These are phyloP conservation scores for Beta lomatogona DNA, from an alignment of 179 eudicot genomes.

Conservation along the genomic window DNA sequence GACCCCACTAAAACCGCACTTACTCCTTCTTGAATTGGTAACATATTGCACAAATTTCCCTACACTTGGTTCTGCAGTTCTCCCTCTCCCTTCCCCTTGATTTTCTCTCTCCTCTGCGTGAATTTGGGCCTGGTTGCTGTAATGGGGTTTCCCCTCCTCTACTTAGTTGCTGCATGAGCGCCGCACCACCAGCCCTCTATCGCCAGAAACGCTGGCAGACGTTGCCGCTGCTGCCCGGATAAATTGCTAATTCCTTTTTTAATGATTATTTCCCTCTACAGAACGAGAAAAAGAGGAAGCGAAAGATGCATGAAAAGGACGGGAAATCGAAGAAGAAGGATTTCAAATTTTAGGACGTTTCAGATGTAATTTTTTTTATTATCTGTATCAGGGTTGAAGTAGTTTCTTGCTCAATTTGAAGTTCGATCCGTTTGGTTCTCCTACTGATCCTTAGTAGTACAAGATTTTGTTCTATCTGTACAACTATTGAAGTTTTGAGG, in stretches of 20 bases:
- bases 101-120: too few species aligned
- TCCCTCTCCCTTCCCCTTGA: too few species aligned
- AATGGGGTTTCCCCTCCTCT: too few species aligned
- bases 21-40: too few species aligned
- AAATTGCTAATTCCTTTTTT: background rate
- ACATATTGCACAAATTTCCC: too few species aligned
- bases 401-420: background rate
- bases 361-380: background rate
- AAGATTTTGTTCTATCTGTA: background rate
- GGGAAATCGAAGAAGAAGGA: constrained; percentile 42
- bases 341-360: constrained; percentile 37
- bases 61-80: too few species aligned
- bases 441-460: background rate
- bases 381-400: background rate
- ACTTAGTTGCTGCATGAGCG: too few species aligned
- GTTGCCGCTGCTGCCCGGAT: too few species aligned
- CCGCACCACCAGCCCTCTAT: too few species aligned
- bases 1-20: too few species aligned
- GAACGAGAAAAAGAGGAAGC: constrained; percentile 44
- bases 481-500: constrained; percentile 1
- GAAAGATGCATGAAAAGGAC: constrained; percentile 42
- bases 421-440: background rate
- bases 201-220: too few species aligned
- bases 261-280: constrained; percentile 10
- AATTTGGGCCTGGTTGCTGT: too few species aligned